These are phyloP conservation scores for Geotrichum carabidarum DNA, from an alignment of 1,139 yeast species.

Conservation along the genomic window DNA sequence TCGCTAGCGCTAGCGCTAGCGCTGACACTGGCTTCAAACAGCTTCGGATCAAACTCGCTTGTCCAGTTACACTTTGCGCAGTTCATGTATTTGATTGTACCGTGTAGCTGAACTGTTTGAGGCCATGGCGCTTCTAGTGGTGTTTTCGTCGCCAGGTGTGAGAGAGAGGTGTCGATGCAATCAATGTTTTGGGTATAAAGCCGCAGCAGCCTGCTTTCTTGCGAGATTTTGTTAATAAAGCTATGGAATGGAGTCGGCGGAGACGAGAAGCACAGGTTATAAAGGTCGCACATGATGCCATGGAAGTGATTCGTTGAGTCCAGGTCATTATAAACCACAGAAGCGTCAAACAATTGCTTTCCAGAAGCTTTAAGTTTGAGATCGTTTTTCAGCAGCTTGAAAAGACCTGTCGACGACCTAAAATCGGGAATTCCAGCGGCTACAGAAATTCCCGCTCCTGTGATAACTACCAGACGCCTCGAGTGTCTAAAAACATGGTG, in stretches of 20 bases:
- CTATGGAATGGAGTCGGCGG: constrained; percentile 70
- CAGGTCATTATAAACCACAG: constrained; percentile 59
- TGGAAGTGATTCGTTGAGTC: constrained; percentile 62
- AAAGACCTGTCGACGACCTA: constrained; percentile 74
- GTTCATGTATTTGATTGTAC: constrained; percentile 61
- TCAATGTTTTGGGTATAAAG: constrained; percentile 53
- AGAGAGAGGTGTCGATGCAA: constrained; percentile 42
- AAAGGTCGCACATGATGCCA: constrained; percentile 62
- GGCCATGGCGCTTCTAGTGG: constrained; percentile 50
- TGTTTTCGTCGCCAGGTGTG: constrained; percentile 46
- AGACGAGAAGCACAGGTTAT: constrained; percentile 50
- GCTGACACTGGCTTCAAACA: constrained; percentile 34
- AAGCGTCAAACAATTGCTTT: constrained; percentile 73
- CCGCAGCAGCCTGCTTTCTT: constrained; percentile 59
- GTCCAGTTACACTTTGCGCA: constrained; percentile 70
- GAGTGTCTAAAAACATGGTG: constrained; percentile 39
- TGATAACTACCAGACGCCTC: constrained; percentile 41
- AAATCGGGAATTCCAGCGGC: constrained; percentile 91
- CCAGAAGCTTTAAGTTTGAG: constrained; percentile 48
- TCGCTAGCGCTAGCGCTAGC: too few relatives aligned
- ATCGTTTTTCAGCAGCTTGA: constrained; percentile 52
- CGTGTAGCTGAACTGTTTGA: constrained; percentile 69
- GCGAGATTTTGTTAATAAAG: constrained; percentile 54
- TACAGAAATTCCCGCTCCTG: constrained; percentile 89
- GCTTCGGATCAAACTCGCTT: constrained; percentile 41